These are phyloP conservation scores for Fusarium palustre DNA, from an alignment of 2,329 filamentous ascomycete species.

Conservation along the genomic window DNA sequence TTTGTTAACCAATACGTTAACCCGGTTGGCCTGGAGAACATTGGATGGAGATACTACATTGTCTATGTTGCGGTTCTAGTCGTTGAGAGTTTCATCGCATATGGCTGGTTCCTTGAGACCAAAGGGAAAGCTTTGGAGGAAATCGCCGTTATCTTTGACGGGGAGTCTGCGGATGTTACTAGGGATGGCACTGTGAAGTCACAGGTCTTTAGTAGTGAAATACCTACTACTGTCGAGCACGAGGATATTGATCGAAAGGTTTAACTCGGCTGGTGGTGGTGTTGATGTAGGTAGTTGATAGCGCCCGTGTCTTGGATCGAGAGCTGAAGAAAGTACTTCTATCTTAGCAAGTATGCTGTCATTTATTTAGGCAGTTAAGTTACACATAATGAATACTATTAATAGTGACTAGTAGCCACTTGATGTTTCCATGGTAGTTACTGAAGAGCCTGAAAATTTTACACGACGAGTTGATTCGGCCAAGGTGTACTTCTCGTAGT, in stretches of 20 bases:
- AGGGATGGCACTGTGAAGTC: not conserved
- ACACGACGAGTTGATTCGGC: no score
- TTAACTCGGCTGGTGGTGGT: not conserved
- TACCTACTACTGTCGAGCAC: not conserved
- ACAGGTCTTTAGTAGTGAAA: not conserved
- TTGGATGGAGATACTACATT: slow-evolving; percentile 68
- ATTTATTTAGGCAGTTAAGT: accelerated
- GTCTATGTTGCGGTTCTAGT: slow-evolving; percentile 63
- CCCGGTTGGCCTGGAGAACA: slow-evolving; percentile 62
- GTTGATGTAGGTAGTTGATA: no score
- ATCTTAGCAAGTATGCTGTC: accelerated
- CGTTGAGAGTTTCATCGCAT: slow-evolving; percentile 61
- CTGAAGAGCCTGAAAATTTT: no score
- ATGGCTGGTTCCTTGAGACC: slow-evolving; percentile 62
- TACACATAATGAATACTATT: not conserved
- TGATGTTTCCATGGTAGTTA: no score
- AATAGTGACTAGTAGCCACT: not conserved
- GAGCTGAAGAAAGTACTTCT: no score
- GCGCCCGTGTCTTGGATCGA: no score
- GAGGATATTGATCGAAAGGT: slow-evolving; percentile 18
- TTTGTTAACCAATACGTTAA: slow-evolving; percentile 57
- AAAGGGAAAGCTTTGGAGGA: slow-evolving; percentile 64
- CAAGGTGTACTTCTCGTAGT: no score
- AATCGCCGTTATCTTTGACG: slow-evolving; percentile 65
- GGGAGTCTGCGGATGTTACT: slow-evolving; percentile 13